phyloP scores from a whole-genome alignment of 495 filamentous ascomycete genomes.

The Melanomma pulvis-pyrius region DNA sequence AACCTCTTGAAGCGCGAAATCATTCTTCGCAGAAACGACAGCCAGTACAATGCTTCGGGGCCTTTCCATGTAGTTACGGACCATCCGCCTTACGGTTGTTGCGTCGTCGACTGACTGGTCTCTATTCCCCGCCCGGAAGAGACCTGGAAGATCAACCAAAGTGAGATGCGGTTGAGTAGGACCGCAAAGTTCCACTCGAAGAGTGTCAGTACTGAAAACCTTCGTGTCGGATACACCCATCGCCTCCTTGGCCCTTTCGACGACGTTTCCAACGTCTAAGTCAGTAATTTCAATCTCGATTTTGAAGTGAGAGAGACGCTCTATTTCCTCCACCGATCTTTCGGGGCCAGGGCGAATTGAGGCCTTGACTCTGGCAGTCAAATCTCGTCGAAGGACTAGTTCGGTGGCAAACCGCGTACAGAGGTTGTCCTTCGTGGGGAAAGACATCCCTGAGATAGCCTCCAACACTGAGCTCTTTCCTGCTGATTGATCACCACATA shows the following conservation, averaged over 20 bases:
- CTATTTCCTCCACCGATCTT: conserved; percentile 36
- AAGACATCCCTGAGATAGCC: conserved; percentile 68
- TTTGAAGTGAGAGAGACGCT: conserved; percentile 15
- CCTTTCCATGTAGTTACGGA: conserved; percentile 35
- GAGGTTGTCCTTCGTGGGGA: conserved; percentile 61
- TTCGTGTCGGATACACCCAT: conserved; percentile 27
- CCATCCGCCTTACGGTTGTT: conserved; percentile 28
- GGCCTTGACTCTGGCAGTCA: conserved; percentile 14
- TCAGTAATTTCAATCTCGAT: conserved; percentile 12
- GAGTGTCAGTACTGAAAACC: conserved; percentile 17
- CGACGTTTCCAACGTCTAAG: conserved; percentile 20
- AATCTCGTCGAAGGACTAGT: conserved; percentile 51
- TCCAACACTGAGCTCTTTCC: conserved; percentile 77
- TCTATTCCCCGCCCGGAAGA: conserved; percentile 23
- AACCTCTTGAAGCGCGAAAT: conserved; percentile 41
- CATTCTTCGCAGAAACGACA: conserved; percentile 42
- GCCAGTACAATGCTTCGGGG: conserved; percentile 41
- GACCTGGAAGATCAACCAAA: conserved; percentile 26
- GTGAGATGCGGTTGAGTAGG: conserved; percentile 26
- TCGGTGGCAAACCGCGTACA: conserved; percentile 74
- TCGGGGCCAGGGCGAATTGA: conserved; percentile 30
- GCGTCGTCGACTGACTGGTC: conserved; percentile 37
- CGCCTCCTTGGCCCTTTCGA: conserved; percentile 35
- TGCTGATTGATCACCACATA: conserved; percentile 54
- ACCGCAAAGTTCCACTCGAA: conserved; percentile 26